Percentiles rank a stretch among this genome's conserved stretches.
Conservation (phyloP, 2,329 filamentous ascomycete genomes). For the Apiospora hydei region DNA sequence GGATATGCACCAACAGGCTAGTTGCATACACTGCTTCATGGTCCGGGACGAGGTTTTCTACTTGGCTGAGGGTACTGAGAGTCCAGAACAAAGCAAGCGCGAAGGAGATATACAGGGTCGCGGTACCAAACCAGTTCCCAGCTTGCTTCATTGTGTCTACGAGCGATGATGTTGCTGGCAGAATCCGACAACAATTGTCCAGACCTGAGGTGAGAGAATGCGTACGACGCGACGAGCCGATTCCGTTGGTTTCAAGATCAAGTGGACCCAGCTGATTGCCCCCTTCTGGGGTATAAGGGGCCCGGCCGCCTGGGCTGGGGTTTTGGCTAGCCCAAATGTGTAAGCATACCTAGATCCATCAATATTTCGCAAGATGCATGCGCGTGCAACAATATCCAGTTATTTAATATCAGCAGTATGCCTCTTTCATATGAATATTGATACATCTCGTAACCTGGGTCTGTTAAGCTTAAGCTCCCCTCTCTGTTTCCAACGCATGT, state of each 20-base stretch:
- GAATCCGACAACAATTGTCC: not conserved
- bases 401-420: not conserved
- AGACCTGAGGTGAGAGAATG: not conserved
- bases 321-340: not conserved
- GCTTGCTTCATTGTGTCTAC: constrained; percentile 1
- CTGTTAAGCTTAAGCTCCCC: not conserved
- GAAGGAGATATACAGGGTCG: not conserved
- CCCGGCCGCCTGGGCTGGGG: not conserved
- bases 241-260: constrained; percentile 5
- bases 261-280: not conserved
- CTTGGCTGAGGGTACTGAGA: not conserved
- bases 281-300: not conserved
- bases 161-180: not conserved
- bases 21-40: not conserved
- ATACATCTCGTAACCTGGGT: too few relatives aligned
- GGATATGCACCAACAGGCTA: constrained; percentile 3
- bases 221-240: not conserved
- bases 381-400: not conserved
- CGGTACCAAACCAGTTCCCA: constrained; percentile 14
- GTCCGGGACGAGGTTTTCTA: not conserved
- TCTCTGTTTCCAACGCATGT: not conserved
- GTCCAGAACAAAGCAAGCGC: constrained; percentile 4
- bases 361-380: not conserved
- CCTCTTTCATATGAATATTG: too few relatives aligned
- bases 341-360: not conserved